phyloP scores from a whole-genome alignment of 1,139 yeast species.

The Yamadazyma atlantica region DNA sequence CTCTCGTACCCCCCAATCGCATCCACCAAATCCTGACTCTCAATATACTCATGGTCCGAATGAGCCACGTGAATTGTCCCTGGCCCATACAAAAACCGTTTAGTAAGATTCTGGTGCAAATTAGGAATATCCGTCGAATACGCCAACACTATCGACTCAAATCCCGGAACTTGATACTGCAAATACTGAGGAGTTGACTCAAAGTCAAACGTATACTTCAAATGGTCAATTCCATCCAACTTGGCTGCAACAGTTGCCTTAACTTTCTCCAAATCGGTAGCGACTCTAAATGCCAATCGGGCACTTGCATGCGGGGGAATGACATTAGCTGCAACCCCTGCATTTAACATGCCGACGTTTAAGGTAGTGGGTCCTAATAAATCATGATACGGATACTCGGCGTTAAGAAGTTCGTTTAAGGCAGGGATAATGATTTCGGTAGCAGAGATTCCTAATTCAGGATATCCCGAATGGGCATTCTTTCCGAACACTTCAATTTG shows the following conservation, averaged over 20 bases:
- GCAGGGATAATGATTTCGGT: constrained; percentile 55
- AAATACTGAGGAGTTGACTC: constrained; percentile 44
- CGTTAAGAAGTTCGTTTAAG: constrained; percentile 29
- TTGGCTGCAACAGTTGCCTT: constrained; percentile 32
- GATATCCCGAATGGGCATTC: constrained; percentile 71
- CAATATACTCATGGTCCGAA: constrained; percentile 58
- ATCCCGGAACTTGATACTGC: constrained; percentile 63
- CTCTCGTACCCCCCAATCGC: constrained; percentile 59
- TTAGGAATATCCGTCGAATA: constrained; percentile 69
- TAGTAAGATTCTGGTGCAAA: constrained; percentile 34
- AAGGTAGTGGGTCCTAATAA: constrained; percentile 61
- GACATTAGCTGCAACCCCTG: constrained; percentile 64
- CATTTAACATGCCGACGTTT: constrained; percentile 58
- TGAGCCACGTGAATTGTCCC: constrained; percentile 70
- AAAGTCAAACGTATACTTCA: constrained; percentile 21
- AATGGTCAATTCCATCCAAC: constrained; percentile 29
- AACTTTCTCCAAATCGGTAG: constrained; percentile 44
- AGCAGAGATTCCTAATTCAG: constrained; percentile 66
- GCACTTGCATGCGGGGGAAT: constrained; percentile 61
- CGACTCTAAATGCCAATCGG: constrained; percentile 51
- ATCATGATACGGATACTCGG: constrained; percentile 51
- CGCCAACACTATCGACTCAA: constrained; percentile 54
- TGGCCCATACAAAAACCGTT: constrained; percentile 64
- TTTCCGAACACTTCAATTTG: constrained; percentile 50
- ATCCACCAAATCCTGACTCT: constrained; percentile 46